A percentile compares a stretch with the other conserved stretches of the same genome.
Evolutionary conservation across 2,329 filamentous ascomycete genomes (phyloP).

Genomic region (Juglanconis oblonga): DNA sequence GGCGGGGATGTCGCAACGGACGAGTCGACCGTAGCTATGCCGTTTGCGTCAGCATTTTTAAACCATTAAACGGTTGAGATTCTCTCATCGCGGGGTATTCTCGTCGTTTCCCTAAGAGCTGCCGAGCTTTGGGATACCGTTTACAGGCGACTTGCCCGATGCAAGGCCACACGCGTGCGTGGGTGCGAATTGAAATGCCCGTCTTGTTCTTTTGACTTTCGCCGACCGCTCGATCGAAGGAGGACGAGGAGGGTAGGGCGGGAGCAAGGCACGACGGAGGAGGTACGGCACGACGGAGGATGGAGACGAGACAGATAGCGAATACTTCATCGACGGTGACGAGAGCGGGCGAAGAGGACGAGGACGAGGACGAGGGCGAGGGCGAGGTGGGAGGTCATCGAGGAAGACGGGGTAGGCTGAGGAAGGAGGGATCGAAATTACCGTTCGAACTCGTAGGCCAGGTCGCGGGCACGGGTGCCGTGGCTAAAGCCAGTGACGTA

Average conservation of each 20-base stretch:
- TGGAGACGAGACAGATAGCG: constrained; percentile 13
- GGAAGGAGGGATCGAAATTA: constrained; percentile 65
- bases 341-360: constrained; percentile 21
- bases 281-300: constrained; percentile 30
- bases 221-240: constrained; percentile 47
- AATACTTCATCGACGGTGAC: constrained; percentile 25
- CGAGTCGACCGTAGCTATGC: constrained; percentile 87
- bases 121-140: constrained; percentile 23
- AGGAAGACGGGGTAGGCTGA: constrained; percentile 22
- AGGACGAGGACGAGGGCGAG: constrained; percentile 20
- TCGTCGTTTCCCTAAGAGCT: constrained; percentile 29
- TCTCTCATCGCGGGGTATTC: constrained; percentile 26
- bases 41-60: constrained; percentile 47
- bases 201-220: constrained; percentile 27
- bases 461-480: constrained; percentile 96
- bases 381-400: constrained; percentile 19
- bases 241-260: constrained; percentile 33
- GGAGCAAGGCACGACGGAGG: constrained; percentile 20
- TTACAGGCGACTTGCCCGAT: constrained; percentile 36
- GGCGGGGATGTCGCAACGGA: constrained; percentile 97
- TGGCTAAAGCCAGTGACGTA: constrained; percentile 99
- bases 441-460: constrained; percentile 99
- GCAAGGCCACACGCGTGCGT: constrained; percentile 22
- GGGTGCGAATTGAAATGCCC: constrained; percentile 16
- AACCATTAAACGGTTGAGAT: constrained; percentile 26